Evolutionary conservation across 176 grass and related monocot genomes (phyloP), one percentile per base, ranked within the genome.

Genomic region (Triticum urartu): DNA sequence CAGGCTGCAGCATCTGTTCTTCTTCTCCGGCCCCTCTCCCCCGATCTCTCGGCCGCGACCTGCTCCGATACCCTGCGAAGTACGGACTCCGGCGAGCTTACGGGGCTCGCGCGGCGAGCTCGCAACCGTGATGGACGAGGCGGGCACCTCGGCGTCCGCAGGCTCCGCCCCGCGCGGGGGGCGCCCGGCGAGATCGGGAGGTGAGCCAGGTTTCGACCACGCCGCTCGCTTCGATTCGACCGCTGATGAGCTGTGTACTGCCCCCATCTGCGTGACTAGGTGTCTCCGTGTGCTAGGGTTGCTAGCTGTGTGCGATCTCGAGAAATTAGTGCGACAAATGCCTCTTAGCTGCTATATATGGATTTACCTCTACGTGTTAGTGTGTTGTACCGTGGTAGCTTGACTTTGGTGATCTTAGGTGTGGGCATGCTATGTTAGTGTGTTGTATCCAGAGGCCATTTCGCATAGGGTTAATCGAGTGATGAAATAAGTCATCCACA

Each of bases 111-210:
- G 68, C 17, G 33, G 45, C 24, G 68, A 81, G 59, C 34, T 42
- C 9, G 82, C 11, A 4, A n/a, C 25, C 82, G 32, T 60, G 79
- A 92, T 88, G 75, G 92, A 96, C 47, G 94, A 86, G 47, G 90
- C 81, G n/a, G 91, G 86, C 83, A 85, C 89, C 32, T 91, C 89
- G 10, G 77, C 79, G 9, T 91, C 94, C 43, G 75, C 50, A 35
- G 64, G 22, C 24, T 84, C 65, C n/a, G 78, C 74, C 4, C 52
- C 12, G 25, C 78, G 56, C 34, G 72, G 67, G 6, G 52, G 79
- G n/a, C 87, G 79, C n/a, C 84, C 77, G 72, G 39, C 72, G 72
- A 90, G 84, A 68, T 96, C 97, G 47, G 87, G 88, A 92, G 89
- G 97, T 99, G 88, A 86, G 81, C 67, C 39, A 42, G 20, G 28